Conservation (phyloP, 2,329 filamentous ascomycete genomes). For the Sporothrix dimorphospora region DNA sequence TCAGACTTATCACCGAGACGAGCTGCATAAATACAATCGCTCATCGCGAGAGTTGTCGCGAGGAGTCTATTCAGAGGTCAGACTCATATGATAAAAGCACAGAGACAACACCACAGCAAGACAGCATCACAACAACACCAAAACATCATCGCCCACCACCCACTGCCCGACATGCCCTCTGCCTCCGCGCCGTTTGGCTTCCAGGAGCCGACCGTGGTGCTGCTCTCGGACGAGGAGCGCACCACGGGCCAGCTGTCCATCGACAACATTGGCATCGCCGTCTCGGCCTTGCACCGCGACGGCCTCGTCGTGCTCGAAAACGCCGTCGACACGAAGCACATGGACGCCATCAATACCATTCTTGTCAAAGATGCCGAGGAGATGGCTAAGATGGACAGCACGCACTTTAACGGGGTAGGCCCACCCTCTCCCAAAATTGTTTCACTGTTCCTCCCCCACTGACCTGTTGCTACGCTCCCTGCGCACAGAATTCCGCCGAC, state of each 20-base stretch:
- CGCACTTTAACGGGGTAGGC: neutral
- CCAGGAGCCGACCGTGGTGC: slow-evolving; percentile 10
- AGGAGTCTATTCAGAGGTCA: neutral
- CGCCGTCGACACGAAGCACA: neutral
- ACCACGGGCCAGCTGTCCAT: neutral
- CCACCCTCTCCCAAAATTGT: too few relatives aligned
- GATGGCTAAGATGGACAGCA: slow-evolving; percentile 10
- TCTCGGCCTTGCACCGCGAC: slow-evolving; percentile 7
- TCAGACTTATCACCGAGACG: neutral
- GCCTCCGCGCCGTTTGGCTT: neutral
- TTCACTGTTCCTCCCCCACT: too few relatives aligned
- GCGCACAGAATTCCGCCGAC: slow-evolving; percentile 10
- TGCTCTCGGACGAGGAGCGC: slow-evolving; percentile 18
- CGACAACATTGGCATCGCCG: neutral
- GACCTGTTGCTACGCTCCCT: neutral
- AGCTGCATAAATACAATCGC: neutral
- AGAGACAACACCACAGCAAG: neutral
- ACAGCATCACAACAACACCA: neutral
- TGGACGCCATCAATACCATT: slow-evolving; percentile 16
- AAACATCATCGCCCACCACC: neutral
- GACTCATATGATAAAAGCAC: neutral
- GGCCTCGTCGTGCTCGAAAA: slow-evolving; percentile 15
- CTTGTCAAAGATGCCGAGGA: neutral
- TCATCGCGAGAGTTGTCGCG: too few relatives aligned
- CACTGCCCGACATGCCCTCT: neutral